A percentile compares a stretch with the other conserved stretches of the same genome.
Evolutionary conservation across 176 grass and related monocot species (phyloP).

Genomic region (Calamus simplicifolius): DNA sequence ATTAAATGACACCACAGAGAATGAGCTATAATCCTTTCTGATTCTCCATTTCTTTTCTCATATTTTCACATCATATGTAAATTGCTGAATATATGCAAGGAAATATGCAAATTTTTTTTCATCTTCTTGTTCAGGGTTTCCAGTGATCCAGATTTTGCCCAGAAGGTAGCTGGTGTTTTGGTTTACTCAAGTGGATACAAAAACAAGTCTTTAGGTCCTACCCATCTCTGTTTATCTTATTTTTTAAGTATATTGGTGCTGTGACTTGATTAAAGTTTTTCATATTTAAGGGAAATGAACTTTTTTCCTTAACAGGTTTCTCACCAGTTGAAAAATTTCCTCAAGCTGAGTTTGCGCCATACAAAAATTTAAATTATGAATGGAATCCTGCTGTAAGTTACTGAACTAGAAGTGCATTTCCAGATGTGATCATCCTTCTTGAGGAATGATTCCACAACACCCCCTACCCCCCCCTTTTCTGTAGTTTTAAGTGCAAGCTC

Average conservation of each 20-base stretch:
- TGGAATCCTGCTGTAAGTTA: slow-evolving; percentile 97
- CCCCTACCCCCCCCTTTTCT: too few relatives aligned
- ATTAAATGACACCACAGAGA: too few relatives aligned
- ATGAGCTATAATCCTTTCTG: too few relatives aligned
- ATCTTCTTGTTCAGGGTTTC: slow-evolving; percentile 44
- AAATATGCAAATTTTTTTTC: background rate
- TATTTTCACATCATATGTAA: too few relatives aligned
- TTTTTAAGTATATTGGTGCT: background rate
- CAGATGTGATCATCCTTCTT: too few relatives aligned
- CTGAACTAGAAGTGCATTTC: slow-evolving; percentile 1
- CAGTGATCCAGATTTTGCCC: slow-evolving; percentile 54
- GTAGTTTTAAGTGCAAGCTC: background rate
- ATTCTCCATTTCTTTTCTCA: too few relatives aligned
- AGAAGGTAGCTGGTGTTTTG: slow-evolving; percentile 77
- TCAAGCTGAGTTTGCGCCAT: slow-evolving; percentile 82
- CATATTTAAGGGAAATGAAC: background rate
- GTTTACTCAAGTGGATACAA: slow-evolving; percentile 58
- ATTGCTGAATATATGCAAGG: too few relatives aligned
- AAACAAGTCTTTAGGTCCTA: slow-evolving; percentile 41
- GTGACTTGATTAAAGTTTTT: too few relatives aligned
- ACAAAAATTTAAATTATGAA: slow-evolving; percentile 70
- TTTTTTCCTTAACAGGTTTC: slow-evolving; percentile 46
- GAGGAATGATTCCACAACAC: too few relatives aligned
- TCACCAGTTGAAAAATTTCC: slow-evolving; percentile 95
- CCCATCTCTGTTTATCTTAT: slow-evolving; percentile 6